phyloP scores from a whole-genome alignment of 2,329 filamentous ascomycete genomes.

The Claviceps paspali region DNA sequence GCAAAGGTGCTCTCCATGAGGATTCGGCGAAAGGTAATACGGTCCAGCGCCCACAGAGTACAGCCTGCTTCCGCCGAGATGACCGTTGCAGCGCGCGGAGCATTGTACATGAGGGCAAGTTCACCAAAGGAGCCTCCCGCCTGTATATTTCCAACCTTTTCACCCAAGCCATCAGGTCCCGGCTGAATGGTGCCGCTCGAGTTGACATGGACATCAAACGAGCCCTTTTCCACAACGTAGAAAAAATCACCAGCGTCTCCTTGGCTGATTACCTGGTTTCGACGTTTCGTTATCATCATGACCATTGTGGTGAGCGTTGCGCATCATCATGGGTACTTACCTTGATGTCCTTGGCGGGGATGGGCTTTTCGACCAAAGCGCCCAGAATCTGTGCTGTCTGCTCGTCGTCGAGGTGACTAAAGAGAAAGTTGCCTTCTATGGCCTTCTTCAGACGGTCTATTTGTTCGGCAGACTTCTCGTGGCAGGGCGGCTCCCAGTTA shows the following conservation, averaged over 20 bases:
- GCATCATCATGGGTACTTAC: slow-evolving; percentile 22
- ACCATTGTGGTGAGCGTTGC: too few species aligned
- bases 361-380: slow-evolving; percentile 85
- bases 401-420: slow-evolving; percentile 88
- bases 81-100: slow-evolving; percentile 86
- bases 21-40: slow-evolving; percentile 91
- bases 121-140: slow-evolving; percentile 92
- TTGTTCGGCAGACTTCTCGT: slow-evolving; percentile 73
- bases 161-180: slow-evolving; percentile 68
- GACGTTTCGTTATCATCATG: slow-evolving; percentile 11
- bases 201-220: slow-evolving; percentile 87
- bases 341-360: slow-evolving; percentile 76
- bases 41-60: slow-evolving; percentile 86
- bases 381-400: slow-evolving; percentile 77
- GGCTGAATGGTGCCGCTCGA: slow-evolving; percentile 59
- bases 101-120: slow-evolving; percentile 96
- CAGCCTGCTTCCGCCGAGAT: slow-evolving; percentile 64
- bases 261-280: slow-evolving; percentile 77
- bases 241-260: slow-evolving; percentile 95
- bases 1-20: slow-evolving; percentile 97
- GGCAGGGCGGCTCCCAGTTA: slow-evolving; percentile 78
- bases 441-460: slow-evolving; percentile 62
- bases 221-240: slow-evolving; percentile 86
- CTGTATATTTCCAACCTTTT: slow-evolving; percentile 66
- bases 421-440: slow-evolving; percentile 83